Conservation (phyloP, 148 eudicot species). For the Cornus kousa region DNA sequence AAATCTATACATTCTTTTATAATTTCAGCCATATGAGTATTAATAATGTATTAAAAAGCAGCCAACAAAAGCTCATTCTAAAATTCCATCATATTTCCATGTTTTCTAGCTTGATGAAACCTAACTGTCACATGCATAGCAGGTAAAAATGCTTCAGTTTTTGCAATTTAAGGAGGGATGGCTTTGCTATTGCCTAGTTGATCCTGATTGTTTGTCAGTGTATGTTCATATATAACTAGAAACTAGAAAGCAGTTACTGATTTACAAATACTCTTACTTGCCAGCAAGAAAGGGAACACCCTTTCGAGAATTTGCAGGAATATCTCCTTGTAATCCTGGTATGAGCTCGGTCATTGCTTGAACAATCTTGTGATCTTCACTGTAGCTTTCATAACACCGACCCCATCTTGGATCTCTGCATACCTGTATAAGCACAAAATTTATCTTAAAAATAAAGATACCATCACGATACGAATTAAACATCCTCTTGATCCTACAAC, state of each 20-base stretch:
- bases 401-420: conserved; percentile 92
- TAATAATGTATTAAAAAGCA: too few species aligned
- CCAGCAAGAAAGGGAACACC: conserved; percentile 71
- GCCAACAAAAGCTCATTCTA: not conserved
- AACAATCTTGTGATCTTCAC: conserved; percentile 71
- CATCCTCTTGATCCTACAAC: not conserved
- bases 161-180: not conserved
- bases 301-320: conserved; percentile 36
- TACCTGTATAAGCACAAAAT: conserved; percentile 33
- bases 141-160: not conserved
- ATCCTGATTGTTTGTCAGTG: not conserved
- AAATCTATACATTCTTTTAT: not conserved
- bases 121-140: too few species aligned
- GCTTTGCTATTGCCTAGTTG: not conserved
- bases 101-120: not conserved
- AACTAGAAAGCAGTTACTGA: not conserved
- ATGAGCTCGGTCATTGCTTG: conserved; percentile 68
- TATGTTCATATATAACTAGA: not conserved
- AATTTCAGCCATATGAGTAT: not conserved
- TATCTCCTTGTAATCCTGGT: conserved; percentile 68
- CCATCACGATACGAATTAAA: not conserved
- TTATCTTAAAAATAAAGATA: not conserved
- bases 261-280: conserved; percentile 37
- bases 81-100: not conserved
- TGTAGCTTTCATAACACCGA: conserved; percentile 77